Base-by-base conservation (phyloP, 179 eudicot species). In the Silene noctiflora region DNA sequence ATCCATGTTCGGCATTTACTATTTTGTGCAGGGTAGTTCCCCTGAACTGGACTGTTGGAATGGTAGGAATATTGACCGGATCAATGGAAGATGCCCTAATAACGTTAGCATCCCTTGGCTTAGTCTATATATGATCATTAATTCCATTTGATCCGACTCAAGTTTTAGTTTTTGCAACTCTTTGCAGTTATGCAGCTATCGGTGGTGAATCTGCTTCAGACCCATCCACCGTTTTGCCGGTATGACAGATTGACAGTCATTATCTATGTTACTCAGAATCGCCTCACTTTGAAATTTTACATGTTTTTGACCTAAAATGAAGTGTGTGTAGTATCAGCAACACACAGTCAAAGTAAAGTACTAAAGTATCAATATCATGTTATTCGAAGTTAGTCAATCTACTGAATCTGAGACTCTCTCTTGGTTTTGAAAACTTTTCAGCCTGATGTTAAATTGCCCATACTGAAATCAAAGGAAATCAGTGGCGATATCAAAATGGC, bases 1-100 rank as follows among this genome's bases (percentile, higher is more conserved):
- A 35, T 35, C 42, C 42, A 35, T 29, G 16, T 44, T 58, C n/a
- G 22, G 20, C 10, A 61, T 66, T 67, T 27, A 35, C 77, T 73
- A 21, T 44, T 56, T n/a, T 69, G 11, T 72, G 51, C 84, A 93
- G 98, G 33, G 97, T 93, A 59, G 87, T 95, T 85, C 97, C 98
- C 14, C 82, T 95, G 71, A 93, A 93, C 79, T 93, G 96, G 90
- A 93, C 99, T 33, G 90, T 95, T 76, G 99, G 99, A 60, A 91
- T 91, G 96, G 96, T 95, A 20, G 99, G 99, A 25, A 82, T 95
- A 80, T 83, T 95, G 46, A 86, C 99, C 16, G 97, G 88, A 67
- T 86, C 97, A 13, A 87, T 93, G 79, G 99, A 95, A 82, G 99
- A 95, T 84, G 85, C 98, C 48, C 78, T 93, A 17, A 83, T 95